Percentiles rank a stretch among this genome's conserved stretches.
These are phyloP conservation scores for Typha latifolia DNA, from an alignment of 176 grass and related monocot genomes.

Conservation along the genomic window DNA sequence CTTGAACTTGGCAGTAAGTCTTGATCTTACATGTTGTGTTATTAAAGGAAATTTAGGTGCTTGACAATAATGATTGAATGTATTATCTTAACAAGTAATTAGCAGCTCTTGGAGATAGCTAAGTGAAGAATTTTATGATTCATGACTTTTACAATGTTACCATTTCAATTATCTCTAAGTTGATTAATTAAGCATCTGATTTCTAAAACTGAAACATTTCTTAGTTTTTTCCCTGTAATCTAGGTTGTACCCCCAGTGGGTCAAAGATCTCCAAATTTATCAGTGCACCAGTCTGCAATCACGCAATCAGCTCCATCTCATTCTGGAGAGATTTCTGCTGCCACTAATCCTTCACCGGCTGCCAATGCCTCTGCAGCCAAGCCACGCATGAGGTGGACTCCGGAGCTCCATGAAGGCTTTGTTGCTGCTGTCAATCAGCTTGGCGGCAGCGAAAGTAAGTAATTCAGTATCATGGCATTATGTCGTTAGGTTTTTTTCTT, in stretches of 20 bases:
- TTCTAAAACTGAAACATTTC: conserved; percentile 13
- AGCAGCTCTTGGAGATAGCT: not conserved
- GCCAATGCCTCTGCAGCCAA: conserved; percentile 38
- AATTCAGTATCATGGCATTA: conserved; percentile 2
- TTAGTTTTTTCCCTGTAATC: conserved; percentile 8
- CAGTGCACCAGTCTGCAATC: conserved; percentile 25
- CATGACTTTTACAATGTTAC: not conserved
- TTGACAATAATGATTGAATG: not conserved
- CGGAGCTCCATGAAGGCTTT: conserved; percentile 89
- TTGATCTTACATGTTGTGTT: not conserved
- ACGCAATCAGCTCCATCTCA: conserved; percentile 48
- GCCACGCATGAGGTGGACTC: conserved; percentile 81
- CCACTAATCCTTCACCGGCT: conserved; percentile 47
- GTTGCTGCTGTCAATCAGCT: conserved; percentile 87
- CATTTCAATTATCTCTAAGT: not conserved
- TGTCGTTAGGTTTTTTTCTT: conserved; percentile 17
- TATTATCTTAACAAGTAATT: not conserved
- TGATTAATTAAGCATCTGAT: not conserved
- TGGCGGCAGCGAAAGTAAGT: conserved; percentile 82
- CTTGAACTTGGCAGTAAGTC: not conserved
- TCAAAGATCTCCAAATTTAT: conserved; percentile 10
- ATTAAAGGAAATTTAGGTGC: not conserved
- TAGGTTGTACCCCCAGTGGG: conserved; percentile 24
- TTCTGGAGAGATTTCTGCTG: conserved; percentile 44
- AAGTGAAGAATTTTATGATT: not conserved